Evolutionary conservation across 768 basidiomycete species (phyloP).

Genomic region (Lactarius indigo): DNA sequence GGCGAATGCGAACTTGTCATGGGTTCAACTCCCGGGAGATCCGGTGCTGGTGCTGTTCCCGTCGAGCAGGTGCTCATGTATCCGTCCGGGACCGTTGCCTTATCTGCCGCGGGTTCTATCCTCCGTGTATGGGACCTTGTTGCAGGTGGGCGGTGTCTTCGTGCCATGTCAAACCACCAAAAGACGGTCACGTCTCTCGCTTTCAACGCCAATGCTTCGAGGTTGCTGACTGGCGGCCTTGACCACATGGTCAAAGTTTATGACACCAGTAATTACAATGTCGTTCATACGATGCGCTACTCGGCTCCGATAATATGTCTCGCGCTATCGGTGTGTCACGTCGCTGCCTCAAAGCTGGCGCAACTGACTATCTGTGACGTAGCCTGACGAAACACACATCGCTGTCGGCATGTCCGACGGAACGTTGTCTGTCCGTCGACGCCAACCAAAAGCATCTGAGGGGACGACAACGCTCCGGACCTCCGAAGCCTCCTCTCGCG

Average conservation of each 20-base stretch:
- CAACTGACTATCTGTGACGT: conserved; percentile 16
- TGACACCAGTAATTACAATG: conserved; percentile 89
- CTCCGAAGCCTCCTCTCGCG: conserved; percentile 40
- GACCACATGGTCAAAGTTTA: conserved; percentile 99
- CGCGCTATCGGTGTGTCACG: conserved; percentile 75
- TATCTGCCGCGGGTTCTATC: conserved; percentile 90
- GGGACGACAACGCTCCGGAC: conserved; percentile 34
- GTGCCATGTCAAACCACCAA: conserved; percentile 95
- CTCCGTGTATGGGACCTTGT: conserved; percentile 94
- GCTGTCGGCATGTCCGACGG: conserved; percentile 98
- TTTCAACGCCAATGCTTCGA: conserved; percentile 70
- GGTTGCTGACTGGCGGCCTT: conserved; percentile 84
- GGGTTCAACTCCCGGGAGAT: conserved; percentile 38
- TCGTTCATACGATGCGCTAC: conserved; percentile 98
- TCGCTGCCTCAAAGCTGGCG: neutral
- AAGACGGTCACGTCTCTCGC: conserved; percentile 92
- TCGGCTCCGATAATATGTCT: conserved; percentile 88
- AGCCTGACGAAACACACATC: conserved; percentile 97
- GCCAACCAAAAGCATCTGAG: conserved; percentile 74
- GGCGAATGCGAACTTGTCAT: conserved; percentile 83
- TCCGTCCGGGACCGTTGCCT: conserved; percentile 78
- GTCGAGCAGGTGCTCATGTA: conserved; percentile 94
- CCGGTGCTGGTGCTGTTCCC: conserved; percentile 45
- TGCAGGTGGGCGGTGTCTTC: conserved; percentile 82
- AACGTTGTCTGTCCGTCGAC: conserved; percentile 91